Conservation (phyloP, 257 asterid genomes). For the Asclepias syriaca region DNA sequence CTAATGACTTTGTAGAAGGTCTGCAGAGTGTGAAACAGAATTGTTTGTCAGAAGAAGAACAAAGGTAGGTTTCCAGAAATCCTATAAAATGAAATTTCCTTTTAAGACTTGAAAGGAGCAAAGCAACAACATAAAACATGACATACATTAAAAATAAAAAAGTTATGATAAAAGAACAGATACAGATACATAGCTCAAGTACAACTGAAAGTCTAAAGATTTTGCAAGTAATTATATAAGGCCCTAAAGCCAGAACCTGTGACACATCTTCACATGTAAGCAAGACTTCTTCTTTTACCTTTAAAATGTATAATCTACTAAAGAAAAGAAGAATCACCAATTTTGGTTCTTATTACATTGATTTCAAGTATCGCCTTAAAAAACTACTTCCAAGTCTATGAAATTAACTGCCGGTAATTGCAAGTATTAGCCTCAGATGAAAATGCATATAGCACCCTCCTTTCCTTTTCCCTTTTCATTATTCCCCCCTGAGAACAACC, state of each 20-base stretch:
- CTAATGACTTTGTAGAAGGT: conserved; percentile 85
- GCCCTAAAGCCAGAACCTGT: neutral
- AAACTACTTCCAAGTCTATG: neutral
- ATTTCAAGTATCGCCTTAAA: neutral
- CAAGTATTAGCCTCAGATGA: neutral
- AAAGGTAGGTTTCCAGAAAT: neutral
- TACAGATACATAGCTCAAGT: neutral
- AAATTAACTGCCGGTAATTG: neutral
- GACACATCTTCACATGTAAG: neutral
- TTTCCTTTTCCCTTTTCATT: neutral
- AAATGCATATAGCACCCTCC: neutral
- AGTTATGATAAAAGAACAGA: neutral
- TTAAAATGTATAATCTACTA: neutral
- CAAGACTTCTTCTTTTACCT: neutral
- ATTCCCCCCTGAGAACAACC: neutral
- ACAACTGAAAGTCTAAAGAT: neutral
- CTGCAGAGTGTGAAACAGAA: conserved; percentile 38
- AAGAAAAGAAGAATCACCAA: neutral
- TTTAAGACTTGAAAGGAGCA: neutral
- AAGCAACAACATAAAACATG: neutral
- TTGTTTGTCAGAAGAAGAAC: neutral
- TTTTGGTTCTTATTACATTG: neutral
- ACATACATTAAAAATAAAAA: neutral
- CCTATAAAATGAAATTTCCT: neutral
- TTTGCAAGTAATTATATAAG: neutral